Percentiles rank a stretch among this genome's conserved stretches.
These are phyloP conservation scores for Yarrowia hollandica DNA, from an alignment of 805 yeast genomes.

Conservation along the genomic window DNA sequence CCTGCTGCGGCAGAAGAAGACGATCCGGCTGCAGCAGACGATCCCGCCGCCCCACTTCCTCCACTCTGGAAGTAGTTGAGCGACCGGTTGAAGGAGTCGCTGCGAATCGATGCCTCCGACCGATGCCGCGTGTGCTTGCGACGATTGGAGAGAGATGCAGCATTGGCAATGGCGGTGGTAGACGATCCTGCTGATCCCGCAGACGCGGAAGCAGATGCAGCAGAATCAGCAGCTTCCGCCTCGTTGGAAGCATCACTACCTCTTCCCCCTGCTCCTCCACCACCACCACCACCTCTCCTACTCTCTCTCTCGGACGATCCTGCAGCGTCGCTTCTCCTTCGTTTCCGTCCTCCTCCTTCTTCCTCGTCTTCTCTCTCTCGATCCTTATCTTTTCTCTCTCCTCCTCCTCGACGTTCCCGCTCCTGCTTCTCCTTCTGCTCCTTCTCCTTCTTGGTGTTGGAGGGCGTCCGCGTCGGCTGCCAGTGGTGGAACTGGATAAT, in stretches of 20 bases:
- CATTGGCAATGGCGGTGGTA: conserved; percentile 16
- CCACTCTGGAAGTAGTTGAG: conserved; percentile 28
- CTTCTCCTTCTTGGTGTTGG: conserved; percentile 23
- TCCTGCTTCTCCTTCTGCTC: conserved; percentile 29
- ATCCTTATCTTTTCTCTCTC: conserved; percentile 13
- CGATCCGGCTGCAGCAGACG: background rate
- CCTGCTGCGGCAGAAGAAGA: background rate
- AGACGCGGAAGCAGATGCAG: background rate
- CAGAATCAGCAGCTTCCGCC: background rate
- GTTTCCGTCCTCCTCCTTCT: background rate
- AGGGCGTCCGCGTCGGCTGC: conserved; percentile 45
- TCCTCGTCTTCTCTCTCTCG: conserved; percentile 1
- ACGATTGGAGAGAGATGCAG: background rate
- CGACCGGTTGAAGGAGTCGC: conserved; percentile 24
- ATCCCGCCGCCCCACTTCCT: conserved; percentile 5
- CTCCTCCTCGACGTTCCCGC: background rate
- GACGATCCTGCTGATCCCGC: conserved; percentile 7
- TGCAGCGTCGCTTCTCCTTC: background rate
- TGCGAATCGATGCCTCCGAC: conserved; percentile 15
- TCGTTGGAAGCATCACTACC: background rate
- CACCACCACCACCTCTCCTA: too few relatives aligned
- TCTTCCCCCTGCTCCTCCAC: background rate
- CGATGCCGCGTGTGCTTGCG: conserved; percentile 3
- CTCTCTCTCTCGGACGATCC: background rate
- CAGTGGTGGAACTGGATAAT: conserved; percentile 59